Conservation (phyloP, 805 yeast genomes). For the Ogataea ramenticola region DNA sequence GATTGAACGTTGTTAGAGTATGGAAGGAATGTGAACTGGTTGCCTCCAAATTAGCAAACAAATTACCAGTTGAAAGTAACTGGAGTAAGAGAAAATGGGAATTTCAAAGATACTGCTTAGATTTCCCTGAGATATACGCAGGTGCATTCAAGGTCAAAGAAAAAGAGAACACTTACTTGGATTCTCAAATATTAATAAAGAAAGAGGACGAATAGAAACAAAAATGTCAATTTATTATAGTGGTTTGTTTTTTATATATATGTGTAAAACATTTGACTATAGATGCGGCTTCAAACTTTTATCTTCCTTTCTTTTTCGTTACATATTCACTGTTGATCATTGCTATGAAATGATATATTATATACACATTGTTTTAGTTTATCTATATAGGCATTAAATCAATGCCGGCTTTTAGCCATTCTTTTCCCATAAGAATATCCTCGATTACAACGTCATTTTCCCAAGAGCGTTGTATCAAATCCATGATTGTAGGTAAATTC, state of each 20-base stretch:
- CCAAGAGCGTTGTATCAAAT: conserved; percentile 35
- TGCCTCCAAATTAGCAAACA: conserved; percentile 13
- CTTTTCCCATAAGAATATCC: conserved; percentile 26
- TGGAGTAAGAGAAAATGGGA: conserved; percentile 36
- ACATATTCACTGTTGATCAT: no score
- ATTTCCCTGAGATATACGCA: conserved; percentile 32
- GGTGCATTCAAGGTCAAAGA: conserved; percentile 26
- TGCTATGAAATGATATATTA: no score
- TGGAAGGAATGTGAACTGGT: conserved; percentile 35
- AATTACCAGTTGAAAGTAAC: conserved; percentile 25
- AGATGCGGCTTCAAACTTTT: no score
- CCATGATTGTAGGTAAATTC: conserved; percentile 28
- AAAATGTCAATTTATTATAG: no score
- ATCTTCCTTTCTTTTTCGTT: no score
- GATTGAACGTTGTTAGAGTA: conserved; percentile 36
- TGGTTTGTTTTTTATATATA: no score
- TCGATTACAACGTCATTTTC: conserved; percentile 27
- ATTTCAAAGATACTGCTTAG: conserved; percentile 25
- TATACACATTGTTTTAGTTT: no score
- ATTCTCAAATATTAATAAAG: conserved; percentile 7
- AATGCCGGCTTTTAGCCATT: conserved; percentile 37
- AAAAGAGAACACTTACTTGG: conserved; percentile 23
- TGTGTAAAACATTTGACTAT: no score
- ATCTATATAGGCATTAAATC: conserved; percentile 33
- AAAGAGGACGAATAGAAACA: not conserved